These are phyloP conservation scores for Penicillium sp. DNA, from an alignment of 2,329 filamentous ascomycete genomes.

Conservation along the genomic window DNA sequence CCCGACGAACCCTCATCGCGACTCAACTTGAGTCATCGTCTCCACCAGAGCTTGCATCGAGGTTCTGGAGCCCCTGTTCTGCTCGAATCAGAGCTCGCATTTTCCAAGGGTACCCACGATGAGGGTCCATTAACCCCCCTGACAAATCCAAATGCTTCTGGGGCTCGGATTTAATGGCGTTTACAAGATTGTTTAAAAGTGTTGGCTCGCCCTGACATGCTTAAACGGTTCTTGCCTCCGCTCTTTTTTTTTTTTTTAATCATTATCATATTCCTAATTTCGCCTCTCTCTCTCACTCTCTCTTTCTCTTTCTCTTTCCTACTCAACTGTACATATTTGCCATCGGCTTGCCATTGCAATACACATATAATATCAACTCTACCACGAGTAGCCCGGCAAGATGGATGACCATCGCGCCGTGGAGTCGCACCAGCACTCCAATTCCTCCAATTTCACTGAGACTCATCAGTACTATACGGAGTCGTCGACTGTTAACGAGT, in stretches of 20 bases:
- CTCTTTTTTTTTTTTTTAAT: constrained; percentile 1
- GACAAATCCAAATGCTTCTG: constrained; percentile 15
- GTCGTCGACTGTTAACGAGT: too few species aligned
- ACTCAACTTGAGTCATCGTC: constrained; percentile 27
- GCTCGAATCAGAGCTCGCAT: too few species aligned
- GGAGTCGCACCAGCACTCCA: constrained; percentile 14
- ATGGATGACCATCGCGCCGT: constrained; percentile 25
- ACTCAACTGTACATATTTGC: constrained; percentile 18
- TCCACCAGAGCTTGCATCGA: constrained; percentile 19
- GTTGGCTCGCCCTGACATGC: neutral
- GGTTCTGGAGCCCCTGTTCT: neutral
- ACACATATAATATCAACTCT: too few species aligned
- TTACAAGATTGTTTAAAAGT: constrained; percentile 5
- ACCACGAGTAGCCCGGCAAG: constrained; percentile 23
- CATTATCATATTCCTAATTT: neutral
- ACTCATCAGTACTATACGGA: too few species aligned
- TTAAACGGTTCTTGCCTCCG: neutral
- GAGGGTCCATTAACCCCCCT: constrained; percentile 1
- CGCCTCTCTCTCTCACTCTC: too few species aligned
- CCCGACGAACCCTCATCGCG: constrained; percentile 5
- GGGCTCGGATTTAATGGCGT: constrained; percentile 20
- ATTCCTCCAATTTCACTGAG: too few species aligned
- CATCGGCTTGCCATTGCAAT: constrained; percentile 6
- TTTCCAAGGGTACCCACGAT: neutral
- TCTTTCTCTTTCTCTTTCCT: neutral